Evolutionary conservation across 768 basidiomycete genomes (phyloP), one percentile per base, ranked within the genome.

Genomic region (Lactifluus volemus): DNA sequence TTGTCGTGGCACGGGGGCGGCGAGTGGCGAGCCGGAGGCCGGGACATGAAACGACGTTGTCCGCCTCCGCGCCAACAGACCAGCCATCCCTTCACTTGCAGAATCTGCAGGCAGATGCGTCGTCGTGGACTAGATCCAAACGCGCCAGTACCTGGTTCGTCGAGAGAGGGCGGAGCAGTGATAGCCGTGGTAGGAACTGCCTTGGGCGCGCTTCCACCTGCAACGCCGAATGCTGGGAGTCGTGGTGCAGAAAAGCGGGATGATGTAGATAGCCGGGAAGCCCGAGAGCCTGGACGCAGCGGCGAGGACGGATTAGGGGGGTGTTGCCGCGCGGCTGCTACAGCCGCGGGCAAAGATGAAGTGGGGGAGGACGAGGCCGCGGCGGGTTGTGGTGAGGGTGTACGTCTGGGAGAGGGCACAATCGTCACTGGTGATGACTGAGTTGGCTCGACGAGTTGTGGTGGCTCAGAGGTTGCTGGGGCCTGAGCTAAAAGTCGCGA

Each of bases 401-500:
- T 68, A 59, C 69, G 69, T 25, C 53, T 64, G 65, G 58, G 50
- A 60, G 67, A 42, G 49, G 65, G 50, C 21, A 15, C 44, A 21
- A 30, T 21, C 21, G 38, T 15, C 25, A n/a, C 39, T 10, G 42
- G 47, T 7, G 53, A 64, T 48, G 53, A 49, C 58, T 65, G 59
- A 21, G 61, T 54, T 10, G 67, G 59, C 19, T 71, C 72, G 1
- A 71, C 72, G 1, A 71, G 58, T 12, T 44, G 45, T 7, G 25
- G 69, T 61, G 25, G 66, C 67, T 67, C 85, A 81, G 25, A 38
- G 3, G 76, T 69, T 19, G 78, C 30, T 14, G 63, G 73, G 4
- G 89, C 90, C 67, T 92, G 89, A 0, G 89, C 89, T 25, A 92
- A 76, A 4, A 92, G 75, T 30, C 88, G 82, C 14, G 89, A 91